These are phyloP conservation scores for Euclidium syriacum DNA, from an alignment of 345 rosid genomes.

Conservation along the genomic window DNA sequence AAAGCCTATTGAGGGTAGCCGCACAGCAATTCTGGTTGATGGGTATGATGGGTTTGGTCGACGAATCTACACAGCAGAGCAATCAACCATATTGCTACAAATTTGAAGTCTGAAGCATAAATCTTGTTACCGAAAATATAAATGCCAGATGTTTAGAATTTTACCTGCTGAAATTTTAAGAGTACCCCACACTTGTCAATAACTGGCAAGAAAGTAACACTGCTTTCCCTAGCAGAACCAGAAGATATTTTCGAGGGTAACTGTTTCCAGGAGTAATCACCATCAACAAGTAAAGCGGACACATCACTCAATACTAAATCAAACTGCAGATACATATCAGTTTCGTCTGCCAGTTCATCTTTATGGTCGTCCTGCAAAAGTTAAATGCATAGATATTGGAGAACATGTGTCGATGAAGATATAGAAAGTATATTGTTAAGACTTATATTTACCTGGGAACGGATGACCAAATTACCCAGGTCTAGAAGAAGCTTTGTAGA, in stretches of 20 bases:
- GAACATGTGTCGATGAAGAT: neutral
- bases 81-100: conserved; percentile 10
- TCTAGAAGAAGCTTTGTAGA: conserved; percentile 91
- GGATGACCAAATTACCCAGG: conserved; percentile 88
- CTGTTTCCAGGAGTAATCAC: conserved; percentile 76
- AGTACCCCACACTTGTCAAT: conserved; percentile 88
- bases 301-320: conserved; percentile 91
- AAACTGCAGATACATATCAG: conserved; percentile 78
- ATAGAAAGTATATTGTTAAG: neutral
- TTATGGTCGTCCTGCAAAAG: conserved; percentile 66
- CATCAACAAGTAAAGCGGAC: conserved; percentile 92
- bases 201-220: conserved; percentile 68
- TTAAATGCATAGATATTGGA: conserved; percentile 1
- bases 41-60: conserved; percentile 75
- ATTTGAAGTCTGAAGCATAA: conserved; percentile 1
- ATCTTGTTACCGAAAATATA: neutral
- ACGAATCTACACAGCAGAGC: conserved; percentile 54
- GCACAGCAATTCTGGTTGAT: conserved; percentile 75
- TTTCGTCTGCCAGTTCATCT: conserved; percentile 46
- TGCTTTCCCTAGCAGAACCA: conserved; percentile 27
- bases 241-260: conserved; percentile 30
- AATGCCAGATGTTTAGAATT: conserved; percentile 6
- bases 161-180: conserved; percentile 87
- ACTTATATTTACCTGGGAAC: conserved; percentile 58
- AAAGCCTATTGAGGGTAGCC: conserved; percentile 83